Evolutionary conservation across 202 grass and related monocot species (phyloP), one percentile per base, ranked within the genome.

Genomic region (Setaria viridis): DNA sequence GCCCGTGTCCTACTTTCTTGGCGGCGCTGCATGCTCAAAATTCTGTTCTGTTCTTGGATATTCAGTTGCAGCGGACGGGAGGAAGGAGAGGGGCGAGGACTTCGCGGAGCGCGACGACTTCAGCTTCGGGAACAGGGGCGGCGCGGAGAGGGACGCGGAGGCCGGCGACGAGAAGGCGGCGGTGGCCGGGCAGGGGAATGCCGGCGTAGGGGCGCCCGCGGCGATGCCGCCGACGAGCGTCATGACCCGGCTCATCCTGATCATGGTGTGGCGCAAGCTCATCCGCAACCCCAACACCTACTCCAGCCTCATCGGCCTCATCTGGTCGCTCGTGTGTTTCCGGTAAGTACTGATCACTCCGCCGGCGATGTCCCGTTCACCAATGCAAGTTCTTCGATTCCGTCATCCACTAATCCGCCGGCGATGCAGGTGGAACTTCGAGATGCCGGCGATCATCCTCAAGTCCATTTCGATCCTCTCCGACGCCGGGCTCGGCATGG

Each of bases 241-340:
- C 35, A 99, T 99, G 92, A 99, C 97, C 7, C 62, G 97, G 63
- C 88, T 99, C 17, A 99, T 99, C 79, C 91, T 99, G 9, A 99
- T 99, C 93, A 96, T 99, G 97, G 97, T 99, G 58, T 99, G 97
- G 97, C 86, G 97, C 67, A 99, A 99, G 86, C 92, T 99, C 14
- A 99, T 99, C 86, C 92, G 97, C 85, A 99, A 99, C 82, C 97
- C 97, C 62, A 99, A 99, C 92, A 96, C 91, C 74, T 99, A 99
- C 80, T 99, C 97, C 80, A 94, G 91, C 88, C 90, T 99, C 62
- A 91, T 99, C 73, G 97, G 97, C 62, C 82, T 99, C 76, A 80
- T 93, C 87, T 99, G 97, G 97, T 88, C 97, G 30, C 97, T 99
- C 73, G 83, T 99, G 76, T 99, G 90, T 87, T 99, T 96, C 97